These are phyloP conservation scores for Hypsizygus marmoreus DNA, from an alignment of 768 basidiomycete genomes.

Conservation along the genomic window DNA sequence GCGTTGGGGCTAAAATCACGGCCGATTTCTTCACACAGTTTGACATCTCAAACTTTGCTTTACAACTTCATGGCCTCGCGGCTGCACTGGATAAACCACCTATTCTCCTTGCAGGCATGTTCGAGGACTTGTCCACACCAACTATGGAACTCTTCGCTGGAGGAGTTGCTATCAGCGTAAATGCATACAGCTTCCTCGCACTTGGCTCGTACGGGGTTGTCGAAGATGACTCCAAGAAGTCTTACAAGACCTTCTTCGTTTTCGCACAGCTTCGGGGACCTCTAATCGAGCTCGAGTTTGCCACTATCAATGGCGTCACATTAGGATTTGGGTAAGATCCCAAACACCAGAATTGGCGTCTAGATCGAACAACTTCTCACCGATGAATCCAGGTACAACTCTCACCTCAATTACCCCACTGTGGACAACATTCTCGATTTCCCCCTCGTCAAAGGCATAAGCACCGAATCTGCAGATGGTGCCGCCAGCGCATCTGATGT, in stretches of 20 bases:
- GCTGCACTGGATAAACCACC: not conserved
- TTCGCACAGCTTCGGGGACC: conserved; percentile 5
- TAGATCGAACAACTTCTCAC: not conserved
- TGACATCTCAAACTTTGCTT: not conserved
- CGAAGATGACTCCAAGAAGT: not conserved
- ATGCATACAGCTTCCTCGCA: too few relatives aligned
- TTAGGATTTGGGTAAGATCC: not conserved
- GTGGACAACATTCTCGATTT: not conserved
- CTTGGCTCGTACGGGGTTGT: conserved; percentile 1
- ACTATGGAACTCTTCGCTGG: too few relatives aligned
- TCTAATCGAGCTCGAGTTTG: conserved; percentile 5
- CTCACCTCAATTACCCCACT: not conserved
- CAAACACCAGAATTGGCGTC: not conserved
- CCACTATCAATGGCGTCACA: conserved; percentile 1
- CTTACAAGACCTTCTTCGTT: conserved; percentile 3
- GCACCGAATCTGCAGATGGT: too few relatives aligned
- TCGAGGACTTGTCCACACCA: not conserved
- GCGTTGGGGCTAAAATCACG: not conserved
- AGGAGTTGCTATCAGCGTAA: too few relatives aligned
- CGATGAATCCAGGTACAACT: conserved; percentile 2
- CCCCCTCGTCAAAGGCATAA: conserved; percentile 4
- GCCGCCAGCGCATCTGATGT: not conserved
- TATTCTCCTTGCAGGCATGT: conserved; percentile 1
- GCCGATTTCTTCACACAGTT: too few relatives aligned
- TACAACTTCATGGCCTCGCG: conserved; percentile 2